A percentile compares a stretch with the other conserved stretches of the same genome.
These are phyloP conservation scores for Lophiostoma macrostomum DNA, from an alignment of 495 filamentous ascomycete species.

Conservation along the genomic window DNA sequence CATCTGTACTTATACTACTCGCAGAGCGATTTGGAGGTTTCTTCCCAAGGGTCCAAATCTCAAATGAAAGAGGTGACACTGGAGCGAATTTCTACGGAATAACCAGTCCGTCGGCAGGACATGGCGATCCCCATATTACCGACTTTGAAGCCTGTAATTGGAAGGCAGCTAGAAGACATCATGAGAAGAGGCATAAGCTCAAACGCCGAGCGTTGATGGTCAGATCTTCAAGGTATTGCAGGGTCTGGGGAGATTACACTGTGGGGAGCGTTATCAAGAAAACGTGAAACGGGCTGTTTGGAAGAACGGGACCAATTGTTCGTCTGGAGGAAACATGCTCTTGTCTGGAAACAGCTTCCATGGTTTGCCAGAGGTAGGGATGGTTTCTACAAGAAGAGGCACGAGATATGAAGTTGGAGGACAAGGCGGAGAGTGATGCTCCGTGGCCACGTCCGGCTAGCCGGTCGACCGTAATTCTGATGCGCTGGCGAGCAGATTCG, in stretches of 20 bases:
- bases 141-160: neutral
- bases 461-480: neutral
- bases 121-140: constrained; percentile 1
- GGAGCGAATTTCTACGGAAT: neutral
- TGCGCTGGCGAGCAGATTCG: too few relatives aligned
- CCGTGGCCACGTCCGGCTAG: constrained; percentile 10
- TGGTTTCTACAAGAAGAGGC: neutral
- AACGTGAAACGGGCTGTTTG: constrained; percentile 7
- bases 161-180: neutral
- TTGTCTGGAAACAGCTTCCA: constrained; percentile 2
- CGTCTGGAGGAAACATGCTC: neutral
- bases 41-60: too few relatives aligned
- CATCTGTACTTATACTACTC: constrained; percentile 4
- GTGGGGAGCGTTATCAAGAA: constrained; percentile 2
- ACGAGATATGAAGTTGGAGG: neutral
- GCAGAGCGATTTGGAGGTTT: too few relatives aligned
- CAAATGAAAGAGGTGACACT: too few relatives aligned
- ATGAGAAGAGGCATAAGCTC: neutral
- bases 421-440: constrained; percentile 10
- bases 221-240: neutral
- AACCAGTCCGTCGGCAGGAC: constrained; percentile 9
- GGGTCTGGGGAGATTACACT: neutral
- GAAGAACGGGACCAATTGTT: constrained; percentile 3
- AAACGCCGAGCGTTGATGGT: too few relatives aligned
- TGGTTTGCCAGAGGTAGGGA: constrained; percentile 5